A percentile compares a stretch with the other conserved stretches of the same genome.
Evolutionary conservation across 2,329 filamentous ascomycete species (phyloP).

Genomic region (Penicillium sp.): DNA sequence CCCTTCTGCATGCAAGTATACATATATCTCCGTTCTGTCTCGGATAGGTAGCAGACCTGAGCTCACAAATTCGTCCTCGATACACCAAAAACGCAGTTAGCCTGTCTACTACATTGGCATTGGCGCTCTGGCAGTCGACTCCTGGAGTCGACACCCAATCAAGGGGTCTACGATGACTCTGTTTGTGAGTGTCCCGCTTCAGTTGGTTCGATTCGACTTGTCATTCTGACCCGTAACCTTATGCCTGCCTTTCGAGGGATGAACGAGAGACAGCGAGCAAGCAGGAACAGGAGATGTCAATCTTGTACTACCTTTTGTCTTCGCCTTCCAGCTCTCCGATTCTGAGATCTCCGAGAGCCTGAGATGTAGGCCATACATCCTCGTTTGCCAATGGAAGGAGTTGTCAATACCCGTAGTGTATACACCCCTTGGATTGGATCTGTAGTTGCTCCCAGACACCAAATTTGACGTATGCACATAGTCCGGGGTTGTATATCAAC

Average conservation of each 20-base stretch:
- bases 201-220: constrained; percentile 2
- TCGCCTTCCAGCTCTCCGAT: background rate
- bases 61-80: constrained; percentile 15
- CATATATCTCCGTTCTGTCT: constrained; percentile 22
- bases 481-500: constrained; percentile 18
- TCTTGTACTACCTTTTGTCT: background rate
- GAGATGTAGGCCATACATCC: background rate
- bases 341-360: background rate
- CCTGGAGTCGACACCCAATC: too few relatives aligned
- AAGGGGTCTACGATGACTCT: constrained; percentile 3
- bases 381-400: constrained; percentile 13
- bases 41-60: constrained; percentile 24
- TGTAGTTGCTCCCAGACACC: background rate
- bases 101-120: background rate
- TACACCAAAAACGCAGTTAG: background rate
- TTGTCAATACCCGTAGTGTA: background rate
- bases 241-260: background rate
- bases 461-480: constrained; percentile 9
- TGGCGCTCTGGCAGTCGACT: too few relatives aligned
- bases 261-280: background rate
- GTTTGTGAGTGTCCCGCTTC: constrained; percentile 9
- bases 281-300: background rate
- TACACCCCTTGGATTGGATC: background rate
- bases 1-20: constrained; percentile 6
- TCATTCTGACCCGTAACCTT: background rate